Conservation (phyloP, 2,329 filamentous ascomycete genomes). For the Colletotrichum musae region DNA sequence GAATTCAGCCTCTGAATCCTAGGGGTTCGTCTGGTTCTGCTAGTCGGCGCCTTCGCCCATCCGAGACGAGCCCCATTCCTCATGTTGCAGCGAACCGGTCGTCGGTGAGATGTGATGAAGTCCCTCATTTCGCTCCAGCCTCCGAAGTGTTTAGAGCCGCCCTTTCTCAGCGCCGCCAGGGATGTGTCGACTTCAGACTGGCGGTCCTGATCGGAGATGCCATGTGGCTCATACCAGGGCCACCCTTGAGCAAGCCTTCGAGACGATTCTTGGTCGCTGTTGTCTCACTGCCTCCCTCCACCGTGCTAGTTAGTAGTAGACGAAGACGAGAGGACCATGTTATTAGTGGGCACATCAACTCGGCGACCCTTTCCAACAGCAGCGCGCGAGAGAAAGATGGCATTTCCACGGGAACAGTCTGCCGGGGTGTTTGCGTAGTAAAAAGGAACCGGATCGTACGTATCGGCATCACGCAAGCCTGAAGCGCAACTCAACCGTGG, state of each 20-base stretch:
- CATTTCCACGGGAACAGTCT: no score
- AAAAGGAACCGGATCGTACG: neutral
- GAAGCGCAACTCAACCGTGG: neutral
- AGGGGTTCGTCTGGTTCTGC: neutral
- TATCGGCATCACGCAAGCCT: constrained; percentile 18
- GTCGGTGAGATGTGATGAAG: constrained; percentile 15
- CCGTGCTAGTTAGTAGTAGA: neutral
- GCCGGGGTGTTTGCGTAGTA: neutral
- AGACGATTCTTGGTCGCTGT: constrained; percentile 30
- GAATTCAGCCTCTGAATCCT: constrained; percentile 9
- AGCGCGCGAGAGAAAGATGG: no score
- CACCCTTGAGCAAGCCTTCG: constrained; percentile 23
- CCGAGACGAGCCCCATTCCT: constrained; percentile 7
- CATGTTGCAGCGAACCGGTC: constrained; percentile 25
- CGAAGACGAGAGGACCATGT: neutral
- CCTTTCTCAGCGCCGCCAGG: neutral
- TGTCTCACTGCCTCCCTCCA: neutral
- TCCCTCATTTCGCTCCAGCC: constrained; percentile 11
- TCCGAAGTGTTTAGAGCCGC: neutral
- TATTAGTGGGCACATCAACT: no score
- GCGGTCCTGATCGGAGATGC: constrained; percentile 24
- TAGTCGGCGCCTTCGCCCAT: constrained; percentile 24
- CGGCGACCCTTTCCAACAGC: no score
- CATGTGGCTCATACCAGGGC: constrained; percentile 34
- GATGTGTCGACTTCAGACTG: constrained; percentile 15